phyloP scores from a whole-genome alignment of 108 stramenopile species.

The Fragilariopsis cylindrus region DNA sequence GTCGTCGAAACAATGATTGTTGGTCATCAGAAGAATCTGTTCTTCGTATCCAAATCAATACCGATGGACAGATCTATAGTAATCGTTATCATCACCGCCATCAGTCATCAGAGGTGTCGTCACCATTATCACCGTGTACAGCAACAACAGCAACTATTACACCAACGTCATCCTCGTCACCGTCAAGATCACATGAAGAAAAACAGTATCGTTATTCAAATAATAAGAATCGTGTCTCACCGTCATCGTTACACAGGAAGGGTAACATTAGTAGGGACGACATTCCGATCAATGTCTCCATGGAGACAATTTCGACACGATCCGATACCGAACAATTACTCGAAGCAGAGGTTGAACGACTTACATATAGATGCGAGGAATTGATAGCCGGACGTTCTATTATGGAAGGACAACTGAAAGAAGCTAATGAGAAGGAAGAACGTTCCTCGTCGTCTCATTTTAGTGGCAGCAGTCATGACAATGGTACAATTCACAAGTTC shows the following conservation, averaged over 20 bases:
- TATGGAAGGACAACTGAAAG: conserved; percentile 16
- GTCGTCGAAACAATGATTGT: neutral
- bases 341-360: conserved; percentile 1
- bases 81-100: no score
- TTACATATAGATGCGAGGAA: conserved; percentile 7
- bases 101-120: no score
- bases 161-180: conserved; percentile 4
- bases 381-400: conserved; percentile 11
- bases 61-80: neutral
- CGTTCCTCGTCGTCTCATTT: neutral
- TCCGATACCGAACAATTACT: conserved; percentile 7
- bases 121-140: neutral
- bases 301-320: neutral
- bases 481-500: conserved; percentile 17
- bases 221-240: neutral
- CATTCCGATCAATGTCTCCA: neutral
- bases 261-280: neutral
- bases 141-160: conserved; percentile 5
- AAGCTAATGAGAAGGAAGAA: neutral
- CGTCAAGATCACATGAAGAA: conserved; percentile 1
- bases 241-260: neutral
- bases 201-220: neutral
- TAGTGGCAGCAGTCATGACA: no score
- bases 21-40: neutral
- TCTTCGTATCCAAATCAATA: neutral